phyloP scores from a whole-genome alignment of 345 rosid species.

The Salix suchowensis region DNA sequence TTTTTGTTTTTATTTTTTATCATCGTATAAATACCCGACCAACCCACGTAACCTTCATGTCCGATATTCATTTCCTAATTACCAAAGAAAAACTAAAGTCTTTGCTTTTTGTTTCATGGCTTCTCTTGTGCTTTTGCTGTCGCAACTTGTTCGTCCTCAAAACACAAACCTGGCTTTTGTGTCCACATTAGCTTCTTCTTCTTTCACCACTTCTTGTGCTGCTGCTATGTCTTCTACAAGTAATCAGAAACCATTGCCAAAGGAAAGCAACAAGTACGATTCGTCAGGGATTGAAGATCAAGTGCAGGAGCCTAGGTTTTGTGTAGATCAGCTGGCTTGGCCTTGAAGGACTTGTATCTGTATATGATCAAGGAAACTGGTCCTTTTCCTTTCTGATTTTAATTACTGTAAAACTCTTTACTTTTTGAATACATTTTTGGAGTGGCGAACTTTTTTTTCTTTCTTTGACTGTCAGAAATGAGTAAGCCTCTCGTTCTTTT shows the following conservation, averaged over 20 bases:
- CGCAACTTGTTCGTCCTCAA: slow-evolving; percentile 8
- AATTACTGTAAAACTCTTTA: too few relatives aligned
- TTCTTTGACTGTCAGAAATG: too few relatives aligned
- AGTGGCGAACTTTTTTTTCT: neutral
- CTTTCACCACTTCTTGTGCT: slow-evolving; percentile 1
- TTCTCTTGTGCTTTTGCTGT: slow-evolving; percentile 16
- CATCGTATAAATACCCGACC: neutral
- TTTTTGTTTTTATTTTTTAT: too few relatives aligned
- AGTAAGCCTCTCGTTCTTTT: too few relatives aligned
- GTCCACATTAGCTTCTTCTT: neutral
- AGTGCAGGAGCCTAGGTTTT: slow-evolving; percentile 13
- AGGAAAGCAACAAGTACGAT: neutral
- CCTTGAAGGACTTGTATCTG: neutral
- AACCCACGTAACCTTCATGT: neutral
- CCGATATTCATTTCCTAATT: neutral
- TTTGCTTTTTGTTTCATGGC: neutral
- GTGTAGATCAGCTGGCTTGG: slow-evolving; percentile 13
- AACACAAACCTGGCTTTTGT: slow-evolving; percentile 8
- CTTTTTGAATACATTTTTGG: neutral
- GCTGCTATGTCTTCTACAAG: neutral
- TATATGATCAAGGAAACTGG: neutral
- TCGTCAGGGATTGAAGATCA: neutral
- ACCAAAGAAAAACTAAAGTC: too few relatives aligned
- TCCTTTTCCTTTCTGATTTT: neutral
- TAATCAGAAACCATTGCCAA: neutral